Evolutionary conservation across 2,329 filamentous ascomycete genomes (phyloP), one percentile per base, ranked within the genome.

Genomic region (Arthrobotrys iridis): DNA sequence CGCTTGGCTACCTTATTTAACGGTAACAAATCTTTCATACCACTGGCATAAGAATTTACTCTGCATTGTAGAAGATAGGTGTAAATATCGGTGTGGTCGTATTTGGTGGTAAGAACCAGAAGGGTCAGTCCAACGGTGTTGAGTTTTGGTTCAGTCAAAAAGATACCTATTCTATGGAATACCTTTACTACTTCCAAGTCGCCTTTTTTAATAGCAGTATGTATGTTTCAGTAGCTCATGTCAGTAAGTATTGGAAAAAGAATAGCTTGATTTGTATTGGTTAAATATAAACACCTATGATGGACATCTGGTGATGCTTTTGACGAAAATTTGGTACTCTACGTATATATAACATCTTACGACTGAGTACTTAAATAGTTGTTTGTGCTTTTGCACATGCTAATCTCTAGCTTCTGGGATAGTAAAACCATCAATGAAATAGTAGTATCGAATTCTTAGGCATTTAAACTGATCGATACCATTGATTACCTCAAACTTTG

Each of bases 361-460:
- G 1, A 24, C 20, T 43, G 45, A 18, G n/a, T 46, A 66, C 24
- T 57, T 66, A 22, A 66, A 66, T 1, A 46, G 50, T 18, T 46
- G 45, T 13, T 66, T 46, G 43, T 66, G 62, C n/a, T 66, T 28
- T 45, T 26, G 24, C 2, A 57, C 33, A 11, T 66, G 62, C 3
- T 13, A 3, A 2, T 45, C 26, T 7, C 33, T 28, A 8, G 41
- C n/a, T 15, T 30, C 35, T 18, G 2, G 2, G 13, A 2, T 45
- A 0, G 3, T 6, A 18, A 66, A 66, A 0, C 62, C 62, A 3
- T 3, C 33, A 1, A n/a, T 10, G 20, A 45, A 66, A 24, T 7
- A 22, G 1, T 1, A 15, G 15, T 46, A 66, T 5, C 20, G 2
- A 5, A 33, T n/a, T 11, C 35, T 55, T 10, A 46, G 62, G 15